Evolutionary conservation across 331 rosid genomes (phyloP).

Genomic region (Pyracantha coccinea): DNA sequence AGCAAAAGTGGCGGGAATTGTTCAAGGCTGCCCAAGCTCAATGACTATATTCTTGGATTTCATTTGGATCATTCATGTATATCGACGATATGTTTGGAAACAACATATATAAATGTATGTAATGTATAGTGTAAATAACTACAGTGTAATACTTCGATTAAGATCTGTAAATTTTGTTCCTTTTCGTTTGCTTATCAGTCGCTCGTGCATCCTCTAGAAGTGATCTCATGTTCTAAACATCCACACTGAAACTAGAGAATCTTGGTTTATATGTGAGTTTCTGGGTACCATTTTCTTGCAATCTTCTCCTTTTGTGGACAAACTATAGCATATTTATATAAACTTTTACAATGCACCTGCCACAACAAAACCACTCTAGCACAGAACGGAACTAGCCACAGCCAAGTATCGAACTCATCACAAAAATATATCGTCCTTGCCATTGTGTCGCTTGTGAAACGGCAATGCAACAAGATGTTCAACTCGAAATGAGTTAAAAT

Average conservation of each 20-base stretch:
- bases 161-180: background rate
- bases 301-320: background rate
- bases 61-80: background rate
- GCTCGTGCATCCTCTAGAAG: background rate
- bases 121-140: background rate
- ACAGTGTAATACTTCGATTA: background rate
- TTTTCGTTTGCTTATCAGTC: background rate
- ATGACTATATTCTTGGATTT: background rate
- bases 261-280: background rate
- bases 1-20: slow-evolving; percentile 64
- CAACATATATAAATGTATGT: background rate
- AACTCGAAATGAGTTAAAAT: no score
- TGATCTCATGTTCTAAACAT: background rate
- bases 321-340: no score
- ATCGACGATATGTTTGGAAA: background rate
- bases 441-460: no score
- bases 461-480: no score
- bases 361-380: no score
- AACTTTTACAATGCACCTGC: no score
- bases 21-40: slow-evolving; percentile 37
- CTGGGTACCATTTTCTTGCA: background rate
- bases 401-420: no score
- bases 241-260: background rate
- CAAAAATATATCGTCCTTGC: no score
- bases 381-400: no score